Percentiles rank a stretch among this genome's conserved stretches.
These are phyloP conservation scores for Cochlearia excelsa DNA, from an alignment of 345 rosid species.

Conservation along the genomic window DNA sequence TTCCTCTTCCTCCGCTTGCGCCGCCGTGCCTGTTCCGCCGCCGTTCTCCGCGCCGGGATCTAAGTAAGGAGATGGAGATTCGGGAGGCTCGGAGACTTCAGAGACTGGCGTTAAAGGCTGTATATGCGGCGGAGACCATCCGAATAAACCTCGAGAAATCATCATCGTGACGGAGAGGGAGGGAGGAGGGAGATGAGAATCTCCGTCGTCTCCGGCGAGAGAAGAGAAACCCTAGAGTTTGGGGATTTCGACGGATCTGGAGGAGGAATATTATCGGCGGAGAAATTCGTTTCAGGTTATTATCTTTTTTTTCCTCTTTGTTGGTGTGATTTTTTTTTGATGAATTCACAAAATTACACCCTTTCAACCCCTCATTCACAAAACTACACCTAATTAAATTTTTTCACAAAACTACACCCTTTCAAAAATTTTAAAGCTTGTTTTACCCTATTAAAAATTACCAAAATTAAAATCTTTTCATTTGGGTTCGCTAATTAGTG, in stretches of 20 bases:
- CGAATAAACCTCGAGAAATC: constrained; percentile 93
- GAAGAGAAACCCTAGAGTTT: background rate
- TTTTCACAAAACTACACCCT: too few species aligned
- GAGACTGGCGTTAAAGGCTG: constrained; percentile 98
- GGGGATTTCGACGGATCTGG: constrained; percentile 48
- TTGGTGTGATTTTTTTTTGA: background rate
- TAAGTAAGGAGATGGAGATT: constrained; percentile 91
- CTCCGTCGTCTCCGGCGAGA: constrained; percentile 24
- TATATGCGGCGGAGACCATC: constrained; percentile 99
- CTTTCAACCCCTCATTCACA: too few species aligned
- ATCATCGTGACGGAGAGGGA: constrained; percentile 43
- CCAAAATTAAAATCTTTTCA: too few species aligned
- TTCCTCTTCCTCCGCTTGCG: constrained; percentile 70
- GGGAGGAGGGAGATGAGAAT: constrained; percentile 5
- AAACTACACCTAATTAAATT: too few species aligned
- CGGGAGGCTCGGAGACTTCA: constrained; percentile 99
- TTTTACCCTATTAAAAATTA: too few species aligned
- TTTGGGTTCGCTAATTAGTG: too few species aligned
- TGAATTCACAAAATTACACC: too few species aligned
- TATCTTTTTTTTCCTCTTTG: background rate
- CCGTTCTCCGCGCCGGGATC: constrained; percentile 71
- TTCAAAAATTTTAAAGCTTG: too few species aligned
- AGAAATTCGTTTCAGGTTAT: constrained; percentile 4
- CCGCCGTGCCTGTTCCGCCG: constrained; percentile 45
- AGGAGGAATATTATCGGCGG: constrained; percentile 25